These are phyloP conservation scores for Platanthera zijinensis DNA, from an alignment of 106 monocot genomes.

Conservation along the genomic window DNA sequence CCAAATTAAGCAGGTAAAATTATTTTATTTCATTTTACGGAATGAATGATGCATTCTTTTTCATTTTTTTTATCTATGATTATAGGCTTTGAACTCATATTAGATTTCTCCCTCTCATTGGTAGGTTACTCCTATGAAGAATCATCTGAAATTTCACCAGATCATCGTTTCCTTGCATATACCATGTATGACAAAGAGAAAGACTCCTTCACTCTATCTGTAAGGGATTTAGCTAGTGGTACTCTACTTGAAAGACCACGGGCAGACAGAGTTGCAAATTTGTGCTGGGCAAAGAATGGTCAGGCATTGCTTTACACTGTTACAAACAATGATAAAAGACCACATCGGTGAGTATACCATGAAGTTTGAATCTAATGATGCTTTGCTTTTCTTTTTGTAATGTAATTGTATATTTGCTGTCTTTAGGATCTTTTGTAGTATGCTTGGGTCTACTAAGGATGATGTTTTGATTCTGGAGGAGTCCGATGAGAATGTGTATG, in stretches of 20 bases:
- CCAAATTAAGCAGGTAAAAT: neutral
- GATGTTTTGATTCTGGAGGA: conserved; percentile 89
- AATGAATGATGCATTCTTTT: neutral
- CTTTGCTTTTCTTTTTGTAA: conserved; percentile 4
- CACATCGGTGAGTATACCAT: conserved; percentile 47
- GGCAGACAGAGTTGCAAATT: conserved; percentile 61
- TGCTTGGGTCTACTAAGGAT: conserved; percentile 70
- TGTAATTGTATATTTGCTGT: conserved; percentile 23
- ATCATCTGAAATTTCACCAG: conserved; percentile 87
- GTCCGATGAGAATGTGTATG: conserved; percentile 58
- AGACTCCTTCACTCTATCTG: conserved; percentile 64
- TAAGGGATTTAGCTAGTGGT: conserved; percentile 68
- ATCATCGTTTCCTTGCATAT: conserved; percentile 87
- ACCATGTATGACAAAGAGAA: conserved; percentile 97
- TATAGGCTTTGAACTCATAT: neutral
- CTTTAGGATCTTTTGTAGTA: conserved; percentile 83
- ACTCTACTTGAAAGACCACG: conserved; percentile 49
- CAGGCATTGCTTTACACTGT: conserved; percentile 79
- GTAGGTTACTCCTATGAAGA: conserved; percentile 89
- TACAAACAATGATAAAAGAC: conserved; percentile 62
- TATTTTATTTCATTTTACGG: neutral
- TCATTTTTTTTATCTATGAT: neutral
- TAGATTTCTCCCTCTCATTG: neutral
- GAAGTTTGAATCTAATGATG: neutral
- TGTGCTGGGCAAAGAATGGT: conserved; percentile 88